Evolutionary conservation across 257 asterid genomes (phyloP).

Genomic region (Solanum piurae): DNA sequence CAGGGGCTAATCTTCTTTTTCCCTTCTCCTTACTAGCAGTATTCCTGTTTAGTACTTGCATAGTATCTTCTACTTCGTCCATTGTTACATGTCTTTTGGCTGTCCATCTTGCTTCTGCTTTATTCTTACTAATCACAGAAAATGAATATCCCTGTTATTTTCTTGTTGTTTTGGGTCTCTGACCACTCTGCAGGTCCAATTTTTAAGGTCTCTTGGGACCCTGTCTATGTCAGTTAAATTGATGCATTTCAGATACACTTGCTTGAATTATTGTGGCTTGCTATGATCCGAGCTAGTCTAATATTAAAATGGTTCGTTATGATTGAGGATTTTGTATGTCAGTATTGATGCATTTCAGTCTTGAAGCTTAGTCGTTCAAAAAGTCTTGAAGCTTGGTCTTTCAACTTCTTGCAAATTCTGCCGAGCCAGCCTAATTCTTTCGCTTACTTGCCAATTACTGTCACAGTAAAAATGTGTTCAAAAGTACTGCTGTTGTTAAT

Average conservation of each 20-base stretch:
- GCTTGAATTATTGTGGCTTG: neutral
- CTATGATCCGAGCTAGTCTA: neutral
- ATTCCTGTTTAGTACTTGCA: neutral
- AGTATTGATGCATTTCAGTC: neutral
- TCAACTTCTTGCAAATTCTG: neutral
- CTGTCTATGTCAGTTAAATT: neutral
- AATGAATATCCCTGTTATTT: neutral
- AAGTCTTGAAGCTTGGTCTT: neutral
- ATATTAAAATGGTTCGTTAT: neutral
- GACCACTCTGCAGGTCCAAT: neutral
- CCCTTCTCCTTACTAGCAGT: neutral
- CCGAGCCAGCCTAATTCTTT: neutral
- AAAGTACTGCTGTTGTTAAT: neutral
- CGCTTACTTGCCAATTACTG: neutral
- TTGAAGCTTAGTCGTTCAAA: neutral
- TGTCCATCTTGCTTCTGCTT: neutral
- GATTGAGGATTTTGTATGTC: neutral
- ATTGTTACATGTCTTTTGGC: neutral
- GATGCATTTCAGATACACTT: neutral
- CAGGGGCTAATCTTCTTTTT: neutral
- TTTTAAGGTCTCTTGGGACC: neutral
- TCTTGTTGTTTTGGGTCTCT: neutral
- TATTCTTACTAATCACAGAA: neutral
- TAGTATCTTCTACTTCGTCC: neutral
- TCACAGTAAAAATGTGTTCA: neutral